These are phyloP conservation scores for Saccharomycopsis sp. DNA, from an alignment of 805 yeast genomes.

Conservation along the genomic window DNA sequence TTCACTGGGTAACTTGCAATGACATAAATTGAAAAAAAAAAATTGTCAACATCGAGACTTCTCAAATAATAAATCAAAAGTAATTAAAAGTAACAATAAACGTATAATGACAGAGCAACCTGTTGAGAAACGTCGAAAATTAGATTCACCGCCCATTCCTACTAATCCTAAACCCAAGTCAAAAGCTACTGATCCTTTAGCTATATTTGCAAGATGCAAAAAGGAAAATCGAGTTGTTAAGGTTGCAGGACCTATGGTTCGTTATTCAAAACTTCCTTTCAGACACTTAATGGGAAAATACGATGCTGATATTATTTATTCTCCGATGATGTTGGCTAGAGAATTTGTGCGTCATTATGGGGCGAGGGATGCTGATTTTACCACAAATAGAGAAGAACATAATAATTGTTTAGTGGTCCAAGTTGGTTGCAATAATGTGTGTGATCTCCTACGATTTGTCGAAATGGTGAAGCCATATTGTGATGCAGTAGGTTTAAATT, in stretches of 20 bases:
- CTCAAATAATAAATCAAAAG: neutral
- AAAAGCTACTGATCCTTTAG: conserved; percentile 36
- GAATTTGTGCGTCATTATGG: conserved; percentile 80
- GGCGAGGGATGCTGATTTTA: conserved; percentile 78
- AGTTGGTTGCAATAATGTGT: conserved; percentile 79
- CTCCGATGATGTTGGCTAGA: conserved; percentile 94
- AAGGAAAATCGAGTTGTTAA: conserved; percentile 44
- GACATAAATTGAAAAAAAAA: no score
- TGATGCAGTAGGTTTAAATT: conserved; percentile 90
- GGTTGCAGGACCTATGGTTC: conserved; percentile 91
- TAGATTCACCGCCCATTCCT: no score
- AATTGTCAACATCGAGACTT: no score
- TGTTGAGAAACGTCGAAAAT: neutral
- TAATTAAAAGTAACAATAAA: neutral
- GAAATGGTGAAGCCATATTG: conserved; percentile 85
- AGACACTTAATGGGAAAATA: conserved; percentile 69
- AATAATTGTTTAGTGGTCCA: conserved; percentile 64
- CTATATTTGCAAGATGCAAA: conserved; percentile 38
- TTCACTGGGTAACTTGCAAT: no score
- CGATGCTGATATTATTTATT: conserved; percentile 72
- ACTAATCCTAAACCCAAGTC: conserved; percentile 1
- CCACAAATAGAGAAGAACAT: conserved; percentile 61
- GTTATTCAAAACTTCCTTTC: conserved; percentile 91
- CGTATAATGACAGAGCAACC: neutral
- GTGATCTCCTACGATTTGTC: conserved; percentile 72